Conservation (phyloP, 192 early-diverging fungal genomes). For the Coemansia reversa region DNA sequence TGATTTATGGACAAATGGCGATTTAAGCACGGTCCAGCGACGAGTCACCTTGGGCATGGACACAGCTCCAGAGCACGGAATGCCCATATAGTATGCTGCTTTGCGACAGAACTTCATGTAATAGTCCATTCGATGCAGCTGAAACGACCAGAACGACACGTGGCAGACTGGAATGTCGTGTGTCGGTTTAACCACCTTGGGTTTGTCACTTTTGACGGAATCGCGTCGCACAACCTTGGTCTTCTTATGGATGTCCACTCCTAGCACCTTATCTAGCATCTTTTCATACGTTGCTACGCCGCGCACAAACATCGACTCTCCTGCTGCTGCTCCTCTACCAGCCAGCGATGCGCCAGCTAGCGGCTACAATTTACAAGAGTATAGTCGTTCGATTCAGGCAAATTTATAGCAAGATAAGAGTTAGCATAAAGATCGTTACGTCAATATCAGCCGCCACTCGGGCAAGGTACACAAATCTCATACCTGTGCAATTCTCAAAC, state of each 20-base stretch:
- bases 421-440: no score
- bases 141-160: slow-evolving; percentile 73
- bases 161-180: slow-evolving; percentile 72
- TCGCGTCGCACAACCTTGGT: slow-evolving; percentile 19
- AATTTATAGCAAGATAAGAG: no score
- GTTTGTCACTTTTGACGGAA: slow-evolving; percentile 23
- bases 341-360: no score
- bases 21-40: slow-evolving; percentile 85
- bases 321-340: no score
- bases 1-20: slow-evolving; percentile 96
- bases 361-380: no score
- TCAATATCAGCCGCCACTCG: neutral
- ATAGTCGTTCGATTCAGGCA: no score
- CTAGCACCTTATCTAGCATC: slow-evolving; percentile 51
- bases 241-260: slow-evolving; percentile 34
- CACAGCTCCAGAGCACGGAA: slow-evolving; percentile 71
- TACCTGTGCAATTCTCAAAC: no score
- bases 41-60: slow-evolving; percentile 70
- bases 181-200: slow-evolving; percentile 47
- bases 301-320: slow-evolving; percentile 5
- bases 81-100: slow-evolving; percentile 69
- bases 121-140: slow-evolving; percentile 85
- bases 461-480: neutral
- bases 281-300: slow-evolving; percentile 25
- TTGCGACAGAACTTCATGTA: slow-evolving; percentile 81